phyloP scores from a whole-genome alignment of 208 protist genomes.

The Wallacemonas collosoma region DNA sequence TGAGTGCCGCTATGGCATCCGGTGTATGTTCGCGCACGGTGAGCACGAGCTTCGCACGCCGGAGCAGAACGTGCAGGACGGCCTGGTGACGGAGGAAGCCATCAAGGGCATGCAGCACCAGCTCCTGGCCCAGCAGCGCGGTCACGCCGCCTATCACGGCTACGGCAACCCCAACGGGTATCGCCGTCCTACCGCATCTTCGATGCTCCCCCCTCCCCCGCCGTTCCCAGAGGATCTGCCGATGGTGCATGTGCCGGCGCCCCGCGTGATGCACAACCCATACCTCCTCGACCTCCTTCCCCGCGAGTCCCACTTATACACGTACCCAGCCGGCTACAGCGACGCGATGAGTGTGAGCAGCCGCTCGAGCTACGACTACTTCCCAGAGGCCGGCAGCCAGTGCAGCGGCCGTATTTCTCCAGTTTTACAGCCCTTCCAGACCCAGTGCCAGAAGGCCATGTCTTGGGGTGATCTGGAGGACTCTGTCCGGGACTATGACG shows the following conservation, averaged over 20 bases:
- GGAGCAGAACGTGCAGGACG: slow-evolving; percentile 71
- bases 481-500: neutral
- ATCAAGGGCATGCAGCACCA: slow-evolving; percentile 58
- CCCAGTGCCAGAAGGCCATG: slow-evolving; percentile 14
- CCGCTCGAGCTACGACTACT: slow-evolving; percentile 35
- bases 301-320: slow-evolving; percentile 32
- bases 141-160: neutral
- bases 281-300: slow-evolving; percentile 46
- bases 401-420: slow-evolving; percentile 2
- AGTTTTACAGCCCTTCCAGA: neutral
- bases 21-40: slow-evolving; percentile 83
- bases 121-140: slow-evolving; percentile 8
- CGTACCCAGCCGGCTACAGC: slow-evolving; percentile 28
- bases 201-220: slow-evolving; percentile 15
- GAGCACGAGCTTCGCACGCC: slow-evolving; percentile 65
- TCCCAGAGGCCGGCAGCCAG: slow-evolving; percentile 28
- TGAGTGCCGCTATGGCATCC: slow-evolving; percentile 61
- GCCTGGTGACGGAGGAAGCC: slow-evolving; percentile 59
- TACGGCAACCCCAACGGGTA: neutral
- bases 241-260: neutral
- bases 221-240: slow-evolving; percentile 9
- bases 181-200: neutral
- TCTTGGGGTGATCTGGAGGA: slow-evolving; percentile 7
- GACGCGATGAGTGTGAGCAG: slow-evolving; percentile 26
- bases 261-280: slow-evolving; percentile 40